Base-by-base conservation (phyloP, 805 yeast genomes). In the Priceomyces haplophilus region DNA sequence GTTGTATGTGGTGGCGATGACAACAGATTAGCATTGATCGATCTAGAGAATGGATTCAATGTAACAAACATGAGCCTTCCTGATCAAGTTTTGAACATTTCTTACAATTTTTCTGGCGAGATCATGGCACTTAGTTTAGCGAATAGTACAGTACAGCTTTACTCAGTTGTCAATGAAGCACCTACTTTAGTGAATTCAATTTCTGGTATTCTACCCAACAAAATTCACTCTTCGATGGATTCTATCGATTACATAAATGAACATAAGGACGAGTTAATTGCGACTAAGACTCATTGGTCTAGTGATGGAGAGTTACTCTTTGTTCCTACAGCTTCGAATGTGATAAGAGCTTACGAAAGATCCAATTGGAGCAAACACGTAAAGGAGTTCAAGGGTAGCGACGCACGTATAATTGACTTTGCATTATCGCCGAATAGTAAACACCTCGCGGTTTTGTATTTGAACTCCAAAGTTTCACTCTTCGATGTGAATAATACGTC, bases 241-340 rank as follows among this genome's bases (percentile, higher is more conserved):
- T 54, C 51, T 15, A 56, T 71, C 34, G 72, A 72, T 33, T 73
- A 51, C 47, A 59, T 52, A 11, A 68, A 58, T 7, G 82, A 76
- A 35, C 71, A 72, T 37, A 58, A 61, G 3, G 75, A 69, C 3
- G 74, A 67, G 53, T 61, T 76, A 34, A 56, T 76, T 1, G 64
- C 82, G 19, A 73, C 86, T 0, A 75, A 74, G 33, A 73, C 80
- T 2, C 77, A 75, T 29, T 88, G 96, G 96, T 78, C 80, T 43
- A 78, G 84, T 2, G 70, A 75, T 41, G 95, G 95, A 13, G 77
- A 77, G 41, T 59, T 69, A n/a, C 67, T 88, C 37, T 88, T 89
- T 2, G 54, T 87, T 15, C 89, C 95, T 2, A 67, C 83, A 5
- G 64, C 69, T 29, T 64, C 72, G 16, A 65, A 69, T 36, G 63